Evolutionary conservation across 176 grass and related monocot species (phyloP).

Genomic region (Zoysia pacifica): DNA sequence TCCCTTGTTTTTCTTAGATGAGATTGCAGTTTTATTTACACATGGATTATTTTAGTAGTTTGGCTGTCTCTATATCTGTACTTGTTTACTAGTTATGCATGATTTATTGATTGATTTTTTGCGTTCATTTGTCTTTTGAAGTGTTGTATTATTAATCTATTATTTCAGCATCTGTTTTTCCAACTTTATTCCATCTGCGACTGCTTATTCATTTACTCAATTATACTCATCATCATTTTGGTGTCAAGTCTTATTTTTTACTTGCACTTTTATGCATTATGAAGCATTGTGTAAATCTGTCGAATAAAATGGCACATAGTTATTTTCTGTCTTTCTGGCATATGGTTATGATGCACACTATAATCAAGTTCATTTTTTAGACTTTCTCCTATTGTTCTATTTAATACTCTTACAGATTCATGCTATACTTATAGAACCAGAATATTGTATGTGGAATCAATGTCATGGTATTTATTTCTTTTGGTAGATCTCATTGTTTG

Average conservation of each 20-base stretch:
- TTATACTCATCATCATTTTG: conserved; percentile 9
- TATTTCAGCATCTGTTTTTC: neutral
- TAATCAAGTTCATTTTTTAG: conserved; percentile 20
- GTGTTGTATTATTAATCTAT: neutral
- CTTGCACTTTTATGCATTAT: neutral
- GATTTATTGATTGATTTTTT: neutral
- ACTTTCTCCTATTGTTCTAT: neutral
- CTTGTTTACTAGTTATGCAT: neutral
- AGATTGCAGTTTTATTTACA: neutral
- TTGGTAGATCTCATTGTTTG: conserved; percentile 81
- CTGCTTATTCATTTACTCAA: neutral
- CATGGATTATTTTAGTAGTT: conserved; percentile 1
- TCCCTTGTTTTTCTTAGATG: conserved; percentile 30
- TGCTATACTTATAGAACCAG: neutral
- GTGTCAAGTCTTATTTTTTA: conserved; percentile 1
- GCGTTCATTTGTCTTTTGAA: conserved; percentile 24
- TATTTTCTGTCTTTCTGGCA: neutral
- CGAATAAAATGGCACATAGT: neutral
- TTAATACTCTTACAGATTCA: neutral
- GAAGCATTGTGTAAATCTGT: conserved; percentile 9
- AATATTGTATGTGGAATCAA: neutral
- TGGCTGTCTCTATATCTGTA: conserved; percentile 1
- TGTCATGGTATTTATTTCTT: conserved; percentile 18
- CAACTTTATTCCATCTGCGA: neutral
- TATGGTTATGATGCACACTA: conserved; percentile 1